Conservation (phyloP, 2,329 filamentous ascomycete species). For the Penicillium sp. region DNA sequence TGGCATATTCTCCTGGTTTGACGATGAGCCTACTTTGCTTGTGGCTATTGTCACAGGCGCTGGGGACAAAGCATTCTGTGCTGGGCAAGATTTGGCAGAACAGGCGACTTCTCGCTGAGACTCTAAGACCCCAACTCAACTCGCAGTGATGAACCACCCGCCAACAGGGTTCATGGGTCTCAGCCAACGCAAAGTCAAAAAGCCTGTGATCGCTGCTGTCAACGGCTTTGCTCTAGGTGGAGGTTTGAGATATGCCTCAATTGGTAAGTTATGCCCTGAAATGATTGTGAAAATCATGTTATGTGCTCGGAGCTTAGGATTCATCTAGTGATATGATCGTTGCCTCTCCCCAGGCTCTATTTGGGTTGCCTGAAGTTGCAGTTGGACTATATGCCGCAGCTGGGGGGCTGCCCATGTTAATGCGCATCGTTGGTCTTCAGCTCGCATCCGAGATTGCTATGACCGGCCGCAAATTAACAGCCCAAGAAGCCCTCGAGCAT, state of each 20-base stretch:
- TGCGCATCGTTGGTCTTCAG: conserved; percentile 66
- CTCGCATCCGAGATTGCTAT: conserved; percentile 71
- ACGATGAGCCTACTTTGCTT: conserved; percentile 41
- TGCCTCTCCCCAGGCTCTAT: conserved; percentile 57
- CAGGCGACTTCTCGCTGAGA: conserved; percentile 24
- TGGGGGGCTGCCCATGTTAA: conserved; percentile 66
- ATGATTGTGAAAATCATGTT: neutral
- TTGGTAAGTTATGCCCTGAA: conserved; percentile 50
- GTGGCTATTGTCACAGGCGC: conserved; percentile 45
- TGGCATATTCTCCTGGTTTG: conserved; percentile 43
- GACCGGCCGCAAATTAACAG: conserved; percentile 59
- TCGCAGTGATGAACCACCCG: conserved; percentile 39
- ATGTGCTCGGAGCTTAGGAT: neutral
- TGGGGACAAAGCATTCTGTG: conserved; percentile 47
- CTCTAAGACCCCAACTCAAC: conserved; percentile 19
- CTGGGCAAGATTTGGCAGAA: conserved; percentile 48
- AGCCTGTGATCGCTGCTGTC: conserved; percentile 75
- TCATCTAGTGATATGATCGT: conserved; percentile 65
- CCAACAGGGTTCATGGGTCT: conserved; percentile 56
- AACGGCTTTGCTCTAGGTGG: conserved; percentile 75
- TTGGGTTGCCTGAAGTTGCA: conserved; percentile 69
- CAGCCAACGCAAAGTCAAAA: conserved; percentile 59
- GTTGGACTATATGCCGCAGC: conserved; percentile 69
- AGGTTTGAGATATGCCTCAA: conserved; percentile 86
- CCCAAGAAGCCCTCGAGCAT: conserved; percentile 61